phyloP scores from a whole-genome alignment of 2,329 filamentous ascomycete species.

The Gliomastix tumulicola region DNA sequence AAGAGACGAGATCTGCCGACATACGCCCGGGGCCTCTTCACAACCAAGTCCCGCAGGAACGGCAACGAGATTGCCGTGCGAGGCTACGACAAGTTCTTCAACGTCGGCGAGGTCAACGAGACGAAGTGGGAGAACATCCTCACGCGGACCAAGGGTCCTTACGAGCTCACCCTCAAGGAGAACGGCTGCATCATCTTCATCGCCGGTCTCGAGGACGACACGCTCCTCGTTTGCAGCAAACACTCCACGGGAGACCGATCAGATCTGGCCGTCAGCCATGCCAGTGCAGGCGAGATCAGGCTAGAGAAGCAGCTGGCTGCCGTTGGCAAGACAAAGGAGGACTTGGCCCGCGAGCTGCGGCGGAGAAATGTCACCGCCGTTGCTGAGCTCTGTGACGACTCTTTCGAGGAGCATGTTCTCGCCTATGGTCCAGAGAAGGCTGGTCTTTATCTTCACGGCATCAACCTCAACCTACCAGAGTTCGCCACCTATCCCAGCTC shows the following conservation, averaged over 20 bases:
- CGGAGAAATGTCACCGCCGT: slow-evolving; percentile 87
- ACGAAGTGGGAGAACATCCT: slow-evolving; percentile 81
- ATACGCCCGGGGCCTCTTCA: slow-evolving; percentile 91
- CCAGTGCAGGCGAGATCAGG: slow-evolving; percentile 74
- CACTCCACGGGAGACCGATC: slow-evolving; percentile 83
- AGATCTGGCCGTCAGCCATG: slow-evolving; percentile 72
- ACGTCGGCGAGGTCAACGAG: slow-evolving; percentile 71
- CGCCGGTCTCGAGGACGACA: slow-evolving; percentile 81
- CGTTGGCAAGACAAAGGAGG: slow-evolving; percentile 70
- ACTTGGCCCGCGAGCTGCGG: slow-evolving; percentile 71
- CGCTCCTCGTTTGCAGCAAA: slow-evolving; percentile 95
- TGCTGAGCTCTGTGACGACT: slow-evolving; percentile 91
- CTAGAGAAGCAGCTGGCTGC: slow-evolving; percentile 71
- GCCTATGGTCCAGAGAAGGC: slow-evolving; percentile 77
- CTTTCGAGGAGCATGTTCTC: slow-evolving; percentile 94
- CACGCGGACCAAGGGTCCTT: slow-evolving; percentile 71
- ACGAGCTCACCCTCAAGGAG: slow-evolving; percentile 94
- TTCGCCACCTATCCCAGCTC: slow-evolving; percentile 81
- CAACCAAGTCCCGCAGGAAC: slow-evolving; percentile 59
- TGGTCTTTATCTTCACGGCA: slow-evolving; percentile 89
- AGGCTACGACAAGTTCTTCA: slow-evolving; percentile 99
- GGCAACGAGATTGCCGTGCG: slow-evolving; percentile 73
- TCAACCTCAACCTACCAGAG: slow-evolving; percentile 90
- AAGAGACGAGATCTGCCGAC: slow-evolving; percentile 81
- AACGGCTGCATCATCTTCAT: slow-evolving; percentile 99